Percentiles rank a stretch among this genome's conserved stretches.
These are phyloP conservation scores for Monosporozyma aquatica DNA, from an alignment of 805 yeast genomes.

Conservation along the genomic window DNA sequence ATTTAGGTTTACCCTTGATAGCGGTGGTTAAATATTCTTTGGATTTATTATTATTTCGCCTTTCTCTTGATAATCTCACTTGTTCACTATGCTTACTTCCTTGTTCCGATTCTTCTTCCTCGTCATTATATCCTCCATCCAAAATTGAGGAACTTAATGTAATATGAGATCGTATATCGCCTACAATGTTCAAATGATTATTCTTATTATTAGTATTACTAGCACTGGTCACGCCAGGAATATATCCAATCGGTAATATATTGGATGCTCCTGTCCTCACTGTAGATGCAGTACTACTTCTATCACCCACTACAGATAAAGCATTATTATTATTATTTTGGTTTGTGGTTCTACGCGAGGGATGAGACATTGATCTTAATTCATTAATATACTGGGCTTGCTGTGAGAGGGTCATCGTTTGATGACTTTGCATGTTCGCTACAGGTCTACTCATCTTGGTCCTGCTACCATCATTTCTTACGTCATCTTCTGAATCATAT, in stretches of 20 bases:
- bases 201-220: neutral
- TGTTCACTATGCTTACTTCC: no score
- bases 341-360: no score
- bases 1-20: constrained; percentile 62
- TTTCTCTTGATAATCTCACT: no score
- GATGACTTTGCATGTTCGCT: neutral
- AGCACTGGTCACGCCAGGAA: constrained; percentile 72
- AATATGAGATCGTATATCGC: constrained; percentile 28
- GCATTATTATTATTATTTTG: neutral
- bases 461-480: neutral
- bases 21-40: constrained; percentile 68
- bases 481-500: constrained; percentile 5
- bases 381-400: neutral
- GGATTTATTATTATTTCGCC: no score
- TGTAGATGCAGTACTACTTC: constrained; percentile 44
- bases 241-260: constrained; percentile 83
- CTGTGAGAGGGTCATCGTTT: neutral
- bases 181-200: constrained; percentile 10
- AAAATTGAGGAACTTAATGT: constrained; percentile 37
- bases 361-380: neutral
- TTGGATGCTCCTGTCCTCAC: constrained; percentile 75
- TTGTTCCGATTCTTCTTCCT: neutral
- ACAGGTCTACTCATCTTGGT: neutral
- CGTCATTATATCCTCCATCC: constrained; percentile 23
- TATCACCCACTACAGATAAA: constrained; percentile 9